Percentiles rank a stretch among this genome's conserved stretches.
Evolutionary conservation across 345 rosid species (phyloP).

Genomic region (Eucalyptus coolabah): DNA sequence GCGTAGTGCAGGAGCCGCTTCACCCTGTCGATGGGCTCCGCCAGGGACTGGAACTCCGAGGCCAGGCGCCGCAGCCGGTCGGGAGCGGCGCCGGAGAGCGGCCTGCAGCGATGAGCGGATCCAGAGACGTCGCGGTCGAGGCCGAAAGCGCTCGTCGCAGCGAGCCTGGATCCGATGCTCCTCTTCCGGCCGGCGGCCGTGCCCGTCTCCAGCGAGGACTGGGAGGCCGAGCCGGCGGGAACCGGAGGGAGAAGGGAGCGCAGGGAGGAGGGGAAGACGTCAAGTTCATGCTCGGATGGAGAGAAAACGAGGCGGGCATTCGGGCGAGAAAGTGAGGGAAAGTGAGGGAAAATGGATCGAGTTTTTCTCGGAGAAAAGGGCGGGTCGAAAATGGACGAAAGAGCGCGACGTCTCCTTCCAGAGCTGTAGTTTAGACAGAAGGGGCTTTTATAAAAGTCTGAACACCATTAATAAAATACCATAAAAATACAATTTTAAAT

Average conservation of each 20-base stretch:
- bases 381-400: background rate
- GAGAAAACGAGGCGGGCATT: background rate
- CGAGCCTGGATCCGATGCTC: background rate
- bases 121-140: background rate
- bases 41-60: conserved; percentile 44
- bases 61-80: conserved; percentile 35
- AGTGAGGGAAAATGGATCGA: background rate
- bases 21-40: conserved; percentile 73
- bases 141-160: background rate
- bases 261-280: background rate
- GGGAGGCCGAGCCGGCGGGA: background rate
- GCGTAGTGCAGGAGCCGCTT: conserved; percentile 75
- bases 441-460: background rate
- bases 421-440: background rate
- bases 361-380: background rate
- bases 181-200: background rate
- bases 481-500: too few relatives aligned
- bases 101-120: background rate
- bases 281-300: background rate
- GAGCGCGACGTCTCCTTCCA: background rate
- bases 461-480: background rate
- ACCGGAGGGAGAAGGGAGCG: background rate
- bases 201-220: background rate
- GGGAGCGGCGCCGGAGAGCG: background rate
- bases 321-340: background rate